phyloP scores from a whole-genome alignment of 1,284 basidiomycete species.

The Cryptococcus hybrid region DNA sequence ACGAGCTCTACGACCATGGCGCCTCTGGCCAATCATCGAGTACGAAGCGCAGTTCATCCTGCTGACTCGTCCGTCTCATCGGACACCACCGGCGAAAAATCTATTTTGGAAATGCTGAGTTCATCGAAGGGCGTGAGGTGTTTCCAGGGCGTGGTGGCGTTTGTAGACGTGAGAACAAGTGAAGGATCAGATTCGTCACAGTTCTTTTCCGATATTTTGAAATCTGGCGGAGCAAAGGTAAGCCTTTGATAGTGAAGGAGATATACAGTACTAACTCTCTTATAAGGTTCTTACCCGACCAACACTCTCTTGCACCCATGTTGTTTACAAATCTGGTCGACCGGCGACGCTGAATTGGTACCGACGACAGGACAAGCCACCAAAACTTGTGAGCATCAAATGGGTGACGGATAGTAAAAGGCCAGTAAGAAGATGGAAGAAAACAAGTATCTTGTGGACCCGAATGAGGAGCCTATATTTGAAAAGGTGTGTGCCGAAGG shows the following conservation, averaged over 20 bases:
- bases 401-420: slow-evolving; percentile 90
- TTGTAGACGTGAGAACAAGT: slow-evolving; percentile 83
- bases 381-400: slow-evolving; percentile 76
- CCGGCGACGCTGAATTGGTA: slow-evolving; percentile 74
- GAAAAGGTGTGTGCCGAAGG: slow-evolving; percentile 58
- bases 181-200: slow-evolving; percentile 80
- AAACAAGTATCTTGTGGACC: slow-evolving; percentile 63
- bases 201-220: slow-evolving; percentile 83
- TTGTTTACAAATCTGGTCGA: slow-evolving; percentile 84
- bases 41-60: slow-evolving; percentile 15
- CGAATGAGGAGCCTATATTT: slow-evolving; percentile 65
- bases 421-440: slow-evolving; percentile 66
- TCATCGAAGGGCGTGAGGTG: slow-evolving; percentile 25
- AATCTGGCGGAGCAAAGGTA: slow-evolving; percentile 77
- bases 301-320: slow-evolving; percentile 68
- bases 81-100: slow-evolving; percentile 9
- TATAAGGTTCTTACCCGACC: slow-evolving; percentile 54
- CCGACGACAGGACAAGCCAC: slow-evolving; percentile 58
- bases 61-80: background rate
- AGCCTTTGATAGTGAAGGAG: slow-evolving; percentile 2
- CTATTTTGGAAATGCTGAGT: slow-evolving; percentile 28
- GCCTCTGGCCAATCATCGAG: no score
- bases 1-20: background rate
- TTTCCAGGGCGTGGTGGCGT: slow-evolving; percentile 74
- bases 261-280: slow-evolving; percentile 4